Conservation (phyloP, 129 eudicot genomes). For the Oenanthe sinensis region DNA sequence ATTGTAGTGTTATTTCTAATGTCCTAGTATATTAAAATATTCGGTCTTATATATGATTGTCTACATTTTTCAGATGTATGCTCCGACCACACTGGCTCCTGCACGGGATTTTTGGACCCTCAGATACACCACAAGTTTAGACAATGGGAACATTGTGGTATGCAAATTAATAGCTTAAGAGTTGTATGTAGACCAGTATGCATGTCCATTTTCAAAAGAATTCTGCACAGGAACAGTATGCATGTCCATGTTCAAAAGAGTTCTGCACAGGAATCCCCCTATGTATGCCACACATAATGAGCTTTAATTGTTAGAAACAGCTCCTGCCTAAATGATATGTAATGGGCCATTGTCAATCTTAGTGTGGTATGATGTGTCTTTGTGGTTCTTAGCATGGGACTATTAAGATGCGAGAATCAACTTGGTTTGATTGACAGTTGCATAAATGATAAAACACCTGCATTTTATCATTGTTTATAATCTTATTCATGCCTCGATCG, state of each 20-base stretch:
- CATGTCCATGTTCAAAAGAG: slow-evolving; percentile 1
- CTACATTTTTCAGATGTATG: background rate
- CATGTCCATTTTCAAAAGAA: too few species aligned
- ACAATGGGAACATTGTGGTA: slow-evolving; percentile 91
- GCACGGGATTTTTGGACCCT: slow-evolving; percentile 98
- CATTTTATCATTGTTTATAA: background rate
- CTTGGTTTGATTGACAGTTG: background rate
- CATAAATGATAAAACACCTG: background rate
- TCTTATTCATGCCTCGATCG: background rate
- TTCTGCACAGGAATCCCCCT: background rate
- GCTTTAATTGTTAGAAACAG: background rate
- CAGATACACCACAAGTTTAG: slow-evolving; percentile 83
- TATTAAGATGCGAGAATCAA: background rate
- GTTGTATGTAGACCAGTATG: background rate
- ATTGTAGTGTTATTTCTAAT: background rate
- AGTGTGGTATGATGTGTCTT: background rate
- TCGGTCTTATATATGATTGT: background rate
- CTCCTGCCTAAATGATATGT: background rate
- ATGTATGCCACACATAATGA: background rate
- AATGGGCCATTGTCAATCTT: background rate
- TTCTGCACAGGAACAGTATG: too few species aligned
- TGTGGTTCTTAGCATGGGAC: background rate
- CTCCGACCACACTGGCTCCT: slow-evolving; percentile 60
- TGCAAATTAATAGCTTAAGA: slow-evolving; percentile 11
- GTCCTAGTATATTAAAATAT: background rate